A percentile compares a stretch with the other conserved stretches of the same genome.
Conservation (phyloP, 2,329 filamentous ascomycete species). For the Colletotrichum paranaense region DNA sequence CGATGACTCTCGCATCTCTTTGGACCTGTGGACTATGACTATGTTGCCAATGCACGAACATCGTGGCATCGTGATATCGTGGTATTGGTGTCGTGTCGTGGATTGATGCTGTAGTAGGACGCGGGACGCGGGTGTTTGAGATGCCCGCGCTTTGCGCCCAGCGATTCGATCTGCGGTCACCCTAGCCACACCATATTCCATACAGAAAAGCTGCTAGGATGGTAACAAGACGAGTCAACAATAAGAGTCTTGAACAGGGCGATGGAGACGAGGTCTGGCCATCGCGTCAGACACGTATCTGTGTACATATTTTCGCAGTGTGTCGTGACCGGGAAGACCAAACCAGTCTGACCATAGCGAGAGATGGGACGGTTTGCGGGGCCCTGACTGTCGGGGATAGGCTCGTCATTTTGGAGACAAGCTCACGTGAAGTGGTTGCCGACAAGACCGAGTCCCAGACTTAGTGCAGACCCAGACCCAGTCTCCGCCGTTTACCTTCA, state of each 20-base stretch:
- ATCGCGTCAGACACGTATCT: constrained; percentile 21
- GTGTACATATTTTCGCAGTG: background rate
- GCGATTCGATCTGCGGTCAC: constrained; percentile 28
- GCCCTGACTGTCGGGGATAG: constrained; percentile 19
- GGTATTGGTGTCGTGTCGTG: constrained; percentile 19
- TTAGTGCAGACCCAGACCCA: constrained; percentile 6
- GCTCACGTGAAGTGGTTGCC: constrained; percentile 34
- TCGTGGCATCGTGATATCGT: constrained; percentile 21
- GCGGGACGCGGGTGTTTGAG: constrained; percentile 29
- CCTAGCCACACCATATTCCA: constrained; percentile 8
- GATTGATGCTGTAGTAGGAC: constrained; percentile 11
- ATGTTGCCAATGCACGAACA: constrained; percentile 19
- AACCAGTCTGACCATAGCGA: constrained; percentile 8
- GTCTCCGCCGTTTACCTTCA: constrained; percentile 32
- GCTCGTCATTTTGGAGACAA: constrained; percentile 30
- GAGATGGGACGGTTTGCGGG: constrained; percentile 32
- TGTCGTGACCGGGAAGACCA: constrained; percentile 24
- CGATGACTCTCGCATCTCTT: background rate
- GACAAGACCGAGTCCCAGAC: constrained; percentile 28
- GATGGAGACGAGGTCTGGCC: constrained; percentile 5
- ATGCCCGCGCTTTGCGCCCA: constrained; percentile 29
- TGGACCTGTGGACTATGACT: background rate
- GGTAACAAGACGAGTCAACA: constrained; percentile 3
- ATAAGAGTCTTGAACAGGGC: background rate
- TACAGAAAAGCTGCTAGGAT: background rate